Evolutionary conservation across 768 basidiomycete species (phyloP), one percentile per base, ranked within the genome.

Genomic region (Pholiota molesta): DNA sequence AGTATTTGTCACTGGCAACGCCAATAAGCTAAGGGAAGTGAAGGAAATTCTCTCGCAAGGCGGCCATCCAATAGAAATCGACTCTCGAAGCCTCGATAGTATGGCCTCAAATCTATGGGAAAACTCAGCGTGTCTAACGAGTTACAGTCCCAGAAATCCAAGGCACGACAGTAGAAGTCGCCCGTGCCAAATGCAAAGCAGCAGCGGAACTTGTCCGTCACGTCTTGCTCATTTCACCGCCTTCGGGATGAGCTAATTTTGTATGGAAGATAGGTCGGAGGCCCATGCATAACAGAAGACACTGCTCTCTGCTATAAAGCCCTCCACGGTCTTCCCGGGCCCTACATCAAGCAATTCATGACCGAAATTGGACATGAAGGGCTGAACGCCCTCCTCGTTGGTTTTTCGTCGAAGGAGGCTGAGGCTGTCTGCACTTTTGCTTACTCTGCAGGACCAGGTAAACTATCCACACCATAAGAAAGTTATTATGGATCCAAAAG

Each of bases 391-490:
- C 78, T 99, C 70, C 84, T 99, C 16, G 83, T 76, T 9, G 86
- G 86, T 11, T 98, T 98, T 71, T 77, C 82, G 0, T 90, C 86
- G 0, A 91, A 84, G 60, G 85, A 82, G 13, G 97, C 97, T 0
- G 91, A 90, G 69, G 96, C 97, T 0, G 79, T 98, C 7, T 99
- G 97, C 76, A 99, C 97, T 2, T 99, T 99, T 68, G 97, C 96
- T 6, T 99, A 97, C 72, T 91, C 90, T 40, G 79, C 89, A 0
- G 94, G 95, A 0, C 94, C 95, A 26, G 88, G 86, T 71, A 68
- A 28, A 62, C 26, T 26, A 9, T 35, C 54, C 19, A 37, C n/a
- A n/a, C 2, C 44, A 26, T 37, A 1, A 37, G n/a, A 10, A 31
- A 19, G 6, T 26, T 21, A 29, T 17, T 2, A 6, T 14, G 28